A percentile compares a stretch with the other conserved stretches of the same genome.
Evolutionary conservation across 345 rosid genomes (phyloP).

Genomic region (Eucalyptus virginea): DNA sequence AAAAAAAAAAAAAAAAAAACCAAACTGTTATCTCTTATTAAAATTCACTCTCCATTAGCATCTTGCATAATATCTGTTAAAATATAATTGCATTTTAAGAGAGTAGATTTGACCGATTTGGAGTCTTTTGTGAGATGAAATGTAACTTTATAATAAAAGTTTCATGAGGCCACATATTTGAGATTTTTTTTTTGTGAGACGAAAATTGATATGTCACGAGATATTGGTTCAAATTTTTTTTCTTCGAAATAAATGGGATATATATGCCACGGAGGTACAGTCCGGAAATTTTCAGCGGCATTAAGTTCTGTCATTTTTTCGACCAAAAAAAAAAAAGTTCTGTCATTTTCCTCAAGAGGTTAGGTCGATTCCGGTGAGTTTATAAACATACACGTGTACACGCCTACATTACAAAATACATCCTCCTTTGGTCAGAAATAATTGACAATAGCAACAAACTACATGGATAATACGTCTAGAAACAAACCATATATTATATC

Average conservation of each 20-base stretch:
- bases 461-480: neutral
- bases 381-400: neutral
- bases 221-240: fast-evolving
- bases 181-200: neutral
- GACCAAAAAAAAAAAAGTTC: too few species aligned
- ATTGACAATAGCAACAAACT: neutral
- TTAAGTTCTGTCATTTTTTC: too few species aligned
- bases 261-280: neutral
- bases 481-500: neutral
- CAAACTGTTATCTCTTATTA: fast-evolving
- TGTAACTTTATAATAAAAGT: neutral
- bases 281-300: neutral
- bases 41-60: neutral
- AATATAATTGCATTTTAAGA: neutral
- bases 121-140: neutral
- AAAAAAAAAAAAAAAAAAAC: neutral
- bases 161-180: neutral
- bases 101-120: fast-evolving
- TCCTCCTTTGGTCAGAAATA: neutral
- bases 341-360: neutral
- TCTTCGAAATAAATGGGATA: neutral
- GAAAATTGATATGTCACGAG: neutral
- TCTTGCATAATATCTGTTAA: neutral
- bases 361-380: neutral
- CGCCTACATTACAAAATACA: neutral